phyloP scores from a whole-genome alignment of 352 stramenopile genomes.

The Phytopythium cucurbitacearum region DNA sequence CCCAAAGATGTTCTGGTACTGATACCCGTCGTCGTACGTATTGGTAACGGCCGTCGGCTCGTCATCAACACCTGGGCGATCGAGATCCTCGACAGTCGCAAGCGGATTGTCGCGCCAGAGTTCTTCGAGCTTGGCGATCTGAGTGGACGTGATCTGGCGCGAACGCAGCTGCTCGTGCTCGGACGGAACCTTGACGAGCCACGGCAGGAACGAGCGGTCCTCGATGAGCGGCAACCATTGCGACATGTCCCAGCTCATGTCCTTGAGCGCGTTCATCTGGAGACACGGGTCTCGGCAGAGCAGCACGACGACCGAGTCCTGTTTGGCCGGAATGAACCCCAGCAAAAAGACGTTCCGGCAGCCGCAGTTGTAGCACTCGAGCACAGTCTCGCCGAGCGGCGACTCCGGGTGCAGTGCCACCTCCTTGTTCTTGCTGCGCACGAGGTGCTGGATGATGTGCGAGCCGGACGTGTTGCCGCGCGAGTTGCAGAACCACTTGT shows the following conservation, averaged over 20 bases:
- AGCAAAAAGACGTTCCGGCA: constrained; percentile 98
- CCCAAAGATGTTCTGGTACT: constrained; percentile 99
- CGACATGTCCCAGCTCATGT: constrained; percentile 99
- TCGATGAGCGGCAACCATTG: constrained; percentile 98
- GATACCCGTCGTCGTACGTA: constrained; percentile 98
- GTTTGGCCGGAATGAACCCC: constrained; percentile 97
- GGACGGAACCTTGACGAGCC: constrained; percentile 94
- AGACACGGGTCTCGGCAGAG: constrained; percentile 96
- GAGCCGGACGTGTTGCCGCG: constrained; percentile 91
- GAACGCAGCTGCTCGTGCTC: constrained; percentile 92
- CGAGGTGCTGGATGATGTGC: constrained; percentile 98
- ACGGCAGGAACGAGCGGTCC: constrained; percentile 95
- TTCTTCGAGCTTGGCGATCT: constrained; percentile 87
- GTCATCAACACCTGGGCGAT: constrained; percentile 90
- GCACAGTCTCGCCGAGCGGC: constrained; percentile 94
- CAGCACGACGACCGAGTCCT: constrained; percentile 96
- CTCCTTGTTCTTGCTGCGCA: constrained; percentile 91
- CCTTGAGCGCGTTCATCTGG: constrained; percentile 95
- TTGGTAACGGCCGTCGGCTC: constrained; percentile 82
- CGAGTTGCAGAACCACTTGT: constrained; percentile 99
- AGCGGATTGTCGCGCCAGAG: constrained; percentile 97
- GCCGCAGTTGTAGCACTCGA: constrained; percentile 99
- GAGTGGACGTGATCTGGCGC: constrained; percentile 90
- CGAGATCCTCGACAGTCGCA: constrained; percentile 95
- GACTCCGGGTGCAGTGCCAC: constrained; percentile 93